Percentiles rank a stretch among this genome's conserved stretches.
Conservation (phyloP, 179 eudicot genomes). For the Spinacia oleracea region DNA sequence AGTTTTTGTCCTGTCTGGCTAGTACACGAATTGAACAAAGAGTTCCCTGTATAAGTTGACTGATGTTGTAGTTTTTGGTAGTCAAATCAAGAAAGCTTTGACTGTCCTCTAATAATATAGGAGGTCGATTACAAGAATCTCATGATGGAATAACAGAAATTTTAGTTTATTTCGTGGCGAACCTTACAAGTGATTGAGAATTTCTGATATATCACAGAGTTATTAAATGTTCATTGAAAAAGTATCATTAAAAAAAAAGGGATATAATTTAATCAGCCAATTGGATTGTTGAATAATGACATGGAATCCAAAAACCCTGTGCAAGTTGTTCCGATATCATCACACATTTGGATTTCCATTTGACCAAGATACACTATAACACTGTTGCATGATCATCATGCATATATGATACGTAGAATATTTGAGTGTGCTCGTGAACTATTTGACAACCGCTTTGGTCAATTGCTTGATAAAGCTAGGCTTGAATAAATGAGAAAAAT, state of each 20-base stretch:
- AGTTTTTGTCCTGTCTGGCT: background rate
- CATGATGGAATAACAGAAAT: slow-evolving; percentile 17
- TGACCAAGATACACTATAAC: background rate
- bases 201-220: background rate
- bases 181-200: slow-evolving; percentile 23
- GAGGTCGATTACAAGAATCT: slow-evolving; percentile 13
- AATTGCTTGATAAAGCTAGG: too few species aligned
- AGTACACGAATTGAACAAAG: background rate
- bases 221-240: background rate
- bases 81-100: slow-evolving; percentile 13
- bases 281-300: slow-evolving; percentile 17
- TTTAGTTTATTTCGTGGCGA: slow-evolving; percentile 20
- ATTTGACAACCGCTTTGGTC: too few species aligned
- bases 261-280: background rate
- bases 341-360: background rate
- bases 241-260: background rate
- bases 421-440: too few species aligned
- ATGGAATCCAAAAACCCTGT: slow-evolving; percentile 27
- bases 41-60: slow-evolving; percentile 12
- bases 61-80: background rate
- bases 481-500: too few species aligned
- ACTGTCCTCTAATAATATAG: background rate
- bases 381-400: slow-evolving; percentile 11
- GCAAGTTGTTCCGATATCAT: slow-evolving; percentile 16
- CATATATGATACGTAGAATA: background rate